A percentile compares a stretch with the other conserved stretches of the same genome.
Evolutionary conservation across 805 yeast genomes (phyloP).

Genomic region (Lachancea meyersii): DNA sequence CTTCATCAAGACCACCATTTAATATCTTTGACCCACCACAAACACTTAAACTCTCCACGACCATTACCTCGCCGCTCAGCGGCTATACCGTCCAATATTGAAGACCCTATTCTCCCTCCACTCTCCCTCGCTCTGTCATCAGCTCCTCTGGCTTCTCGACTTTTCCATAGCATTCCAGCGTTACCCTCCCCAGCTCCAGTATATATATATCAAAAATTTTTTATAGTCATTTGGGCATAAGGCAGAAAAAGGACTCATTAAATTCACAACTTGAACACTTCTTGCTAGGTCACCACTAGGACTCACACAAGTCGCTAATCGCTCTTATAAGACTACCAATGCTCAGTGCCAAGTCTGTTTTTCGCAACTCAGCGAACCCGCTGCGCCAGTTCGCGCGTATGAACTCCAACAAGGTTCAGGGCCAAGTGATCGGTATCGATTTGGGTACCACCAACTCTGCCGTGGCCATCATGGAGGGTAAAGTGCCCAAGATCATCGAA

Average conservation of each 20-base stretch:
- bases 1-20: too few relatives aligned
- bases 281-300: too few relatives aligned
- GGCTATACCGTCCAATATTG: too few relatives aligned
- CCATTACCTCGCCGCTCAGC: too few relatives aligned
- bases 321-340: conserved; percentile 4
- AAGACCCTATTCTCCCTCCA: neutral
- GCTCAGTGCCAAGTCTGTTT: conserved; percentile 10
- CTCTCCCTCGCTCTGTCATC: neutral
- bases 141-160: neutral
- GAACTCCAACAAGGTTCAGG: conserved; percentile 34
- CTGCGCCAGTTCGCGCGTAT: conserved; percentile 26
- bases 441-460: conserved; percentile 86
- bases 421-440: conserved; percentile 70
- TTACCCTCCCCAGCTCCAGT: too few relatives aligned
- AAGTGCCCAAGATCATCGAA: conserved; percentile 63
- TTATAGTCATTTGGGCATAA: neutral
- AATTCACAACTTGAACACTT: too few relatives aligned
- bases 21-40: too few relatives aligned
- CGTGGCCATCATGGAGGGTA: conserved; percentile 72
- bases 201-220: conserved; percentile 1
- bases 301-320: neutral
- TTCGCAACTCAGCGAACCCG: conserved; percentile 10
- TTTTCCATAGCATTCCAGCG: conserved; percentile 4
- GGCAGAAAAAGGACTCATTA: too few relatives aligned
- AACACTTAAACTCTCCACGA: too few relatives aligned